Evolutionary conservation across 177 flowering plant species (phyloP).

Genomic region (Vitis hybrid): DNA sequence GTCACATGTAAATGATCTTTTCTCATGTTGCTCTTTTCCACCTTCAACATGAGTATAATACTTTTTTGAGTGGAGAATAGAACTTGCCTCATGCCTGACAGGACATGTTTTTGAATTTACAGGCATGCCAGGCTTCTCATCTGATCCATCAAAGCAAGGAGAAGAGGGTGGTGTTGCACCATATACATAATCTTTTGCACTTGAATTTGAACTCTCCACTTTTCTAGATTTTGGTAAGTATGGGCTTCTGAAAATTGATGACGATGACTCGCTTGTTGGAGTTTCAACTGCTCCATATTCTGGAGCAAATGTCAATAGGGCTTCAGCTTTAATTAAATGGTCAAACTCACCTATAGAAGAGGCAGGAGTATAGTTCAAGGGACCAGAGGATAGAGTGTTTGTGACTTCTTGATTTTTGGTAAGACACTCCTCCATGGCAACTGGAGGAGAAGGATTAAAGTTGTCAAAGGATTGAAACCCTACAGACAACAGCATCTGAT

Average conservation of each 20-base stretch:
- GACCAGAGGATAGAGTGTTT: constrained; percentile 41
- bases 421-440: constrained; percentile 48
- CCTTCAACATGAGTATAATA: constrained; percentile 63
- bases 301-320: constrained; percentile 85
- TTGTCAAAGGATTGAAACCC: constrained; percentile 64
- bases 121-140: constrained; percentile 43
- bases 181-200: constrained; percentile 57
- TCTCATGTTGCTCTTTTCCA: constrained; percentile 34
- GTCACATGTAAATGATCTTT: constrained; percentile 19
- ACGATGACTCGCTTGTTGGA: constrained; percentile 51
- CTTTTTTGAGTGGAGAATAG: constrained; percentile 37
- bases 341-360: constrained; percentile 64
- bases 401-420: constrained; percentile 52
- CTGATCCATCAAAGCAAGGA: constrained; percentile 49
- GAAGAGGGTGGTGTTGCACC: constrained; percentile 81
- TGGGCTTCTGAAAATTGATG: constrained; percentile 69
- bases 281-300: constrained; percentile 95
- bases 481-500: constrained; percentile 71
- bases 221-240: constrained; percentile 67
- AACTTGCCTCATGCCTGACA: constrained; percentile 34
- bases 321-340: constrained; percentile 84
- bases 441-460: constrained; percentile 51
- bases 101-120: constrained; percentile 33
- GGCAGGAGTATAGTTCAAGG: constrained; percentile 33
- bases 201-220: constrained; percentile 67